Evolutionary conservation across 2,329 filamentous ascomycete species (phyloP).

Genomic region (Aureobasidium sp.): DNA sequence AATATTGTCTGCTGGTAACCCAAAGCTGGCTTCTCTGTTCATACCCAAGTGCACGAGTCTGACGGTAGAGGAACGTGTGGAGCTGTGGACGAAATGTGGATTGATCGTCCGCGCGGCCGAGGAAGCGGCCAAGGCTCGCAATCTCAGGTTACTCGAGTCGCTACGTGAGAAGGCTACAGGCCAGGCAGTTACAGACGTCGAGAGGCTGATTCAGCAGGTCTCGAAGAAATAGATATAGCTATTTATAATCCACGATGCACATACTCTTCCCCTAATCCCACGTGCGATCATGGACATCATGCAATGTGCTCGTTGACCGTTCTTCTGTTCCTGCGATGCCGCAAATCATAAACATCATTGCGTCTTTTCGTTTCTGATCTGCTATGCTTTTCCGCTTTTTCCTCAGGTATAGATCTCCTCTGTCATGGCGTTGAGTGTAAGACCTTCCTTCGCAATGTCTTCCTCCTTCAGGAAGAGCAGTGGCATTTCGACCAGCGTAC

Average conservation of each 20-base stretch:
- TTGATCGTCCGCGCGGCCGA: conserved; percentile 83
- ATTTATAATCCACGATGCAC: neutral
- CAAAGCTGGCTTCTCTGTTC: conserved; percentile 74
- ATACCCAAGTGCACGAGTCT: conserved; percentile 78
- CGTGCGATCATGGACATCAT: neutral
- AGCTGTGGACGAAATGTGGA: conserved; percentile 96
- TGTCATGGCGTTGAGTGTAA: conserved; percentile 44
- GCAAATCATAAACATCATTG: neutral
- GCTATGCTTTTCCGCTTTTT: neutral
- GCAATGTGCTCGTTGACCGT: neutral
- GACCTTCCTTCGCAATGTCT: conserved; percentile 77
- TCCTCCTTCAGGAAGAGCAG: conserved; percentile 77
- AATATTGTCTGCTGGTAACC: conserved; percentile 80
- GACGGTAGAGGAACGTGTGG: conserved; percentile 61
- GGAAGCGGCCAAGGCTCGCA: conserved; percentile 77
- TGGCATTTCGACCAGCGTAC: conserved; percentile 73
- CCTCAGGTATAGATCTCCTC: conserved; percentile 7
- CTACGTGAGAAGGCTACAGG: conserved; percentile 68
- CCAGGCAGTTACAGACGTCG: conserved; percentile 68
- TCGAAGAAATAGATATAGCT: conserved; percentile 6
- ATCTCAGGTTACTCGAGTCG: conserved; percentile 66
- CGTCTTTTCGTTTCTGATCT: neutral
- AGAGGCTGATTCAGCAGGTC: conserved; percentile 60
- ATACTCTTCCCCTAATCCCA: neutral
- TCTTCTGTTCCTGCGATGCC: neutral